These are phyloP conservation scores for Miamiensis avidus DNA, from an alignment of 169 alveolate species.

Conservation along the genomic window DNA sequence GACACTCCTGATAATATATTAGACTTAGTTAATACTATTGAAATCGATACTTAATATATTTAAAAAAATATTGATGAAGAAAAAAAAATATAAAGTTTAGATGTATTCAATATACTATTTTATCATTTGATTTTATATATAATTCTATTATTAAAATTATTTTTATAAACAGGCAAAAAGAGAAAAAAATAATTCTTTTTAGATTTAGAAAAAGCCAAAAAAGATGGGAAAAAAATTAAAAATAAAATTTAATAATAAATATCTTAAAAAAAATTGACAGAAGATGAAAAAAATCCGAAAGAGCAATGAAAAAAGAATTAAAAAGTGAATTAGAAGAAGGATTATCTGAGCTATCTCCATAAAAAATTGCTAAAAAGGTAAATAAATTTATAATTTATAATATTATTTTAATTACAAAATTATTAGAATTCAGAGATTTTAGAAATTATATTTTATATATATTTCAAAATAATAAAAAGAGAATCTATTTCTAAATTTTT, in stretches of 20 bases:
- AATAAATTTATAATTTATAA: too few relatives aligned
- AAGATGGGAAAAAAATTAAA: background rate
- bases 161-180: background rate
- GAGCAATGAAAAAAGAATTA: background rate
- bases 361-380: too few relatives aligned
- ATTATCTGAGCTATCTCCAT: too few relatives aligned
- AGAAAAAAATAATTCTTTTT: too few relatives aligned
- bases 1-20: background rate
- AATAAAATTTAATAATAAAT: too few relatives aligned
- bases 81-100: too few relatives aligned
- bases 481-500: conserved; percentile 15
- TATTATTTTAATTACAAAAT: too few relatives aligned
- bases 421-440: conserved; percentile 15
- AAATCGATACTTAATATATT: background rate
- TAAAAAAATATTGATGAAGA: background rate
- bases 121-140: too few relatives aligned
- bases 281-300: background rate
- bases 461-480: conserved; percentile 16
- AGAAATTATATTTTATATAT: conserved; percentile 14
- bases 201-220: background rate
- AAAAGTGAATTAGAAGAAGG: background rate
- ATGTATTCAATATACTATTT: too few relatives aligned
- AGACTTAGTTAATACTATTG: background rate
- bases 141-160: too few relatives aligned
- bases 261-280: background rate